Evolutionary conservation across 1,284 basidiomycete species (phyloP).

Genomic region (Sphagnurus paluster): DNA sequence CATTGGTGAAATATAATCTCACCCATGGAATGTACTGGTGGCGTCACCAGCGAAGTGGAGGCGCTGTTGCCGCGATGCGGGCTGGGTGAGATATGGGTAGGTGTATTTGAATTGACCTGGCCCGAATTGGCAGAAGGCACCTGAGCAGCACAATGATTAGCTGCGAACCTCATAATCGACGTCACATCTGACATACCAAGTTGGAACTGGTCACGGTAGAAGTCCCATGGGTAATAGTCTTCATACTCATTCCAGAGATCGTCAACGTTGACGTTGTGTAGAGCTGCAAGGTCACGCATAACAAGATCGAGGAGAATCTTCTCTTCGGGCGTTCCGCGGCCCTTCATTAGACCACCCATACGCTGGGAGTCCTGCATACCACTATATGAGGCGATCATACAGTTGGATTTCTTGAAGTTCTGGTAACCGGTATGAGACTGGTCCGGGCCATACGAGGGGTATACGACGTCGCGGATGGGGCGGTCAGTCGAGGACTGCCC

Average conservation of each 20-base stretch:
- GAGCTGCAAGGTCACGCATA: slow-evolving; percentile 21
- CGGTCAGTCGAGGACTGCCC: slow-evolving; percentile 30
- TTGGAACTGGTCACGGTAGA: slow-evolving; percentile 16
- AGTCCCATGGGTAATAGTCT: slow-evolving; percentile 22
- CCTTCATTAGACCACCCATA: slow-evolving; percentile 22
- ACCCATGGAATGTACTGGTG: slow-evolving; percentile 19
- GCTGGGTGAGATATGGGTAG: slow-evolving; percentile 17
- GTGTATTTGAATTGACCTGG: slow-evolving; percentile 19
- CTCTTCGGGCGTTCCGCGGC: slow-evolving; percentile 18
- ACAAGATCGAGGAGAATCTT: slow-evolving; percentile 18
- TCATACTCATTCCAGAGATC: slow-evolving; percentile 15
- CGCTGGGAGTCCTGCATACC: slow-evolving; percentile 22
- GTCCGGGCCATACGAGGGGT: slow-evolving; percentile 27
- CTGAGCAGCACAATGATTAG: slow-evolving; percentile 2
- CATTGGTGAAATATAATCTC: slow-evolving; percentile 1
- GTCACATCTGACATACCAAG: slow-evolving; percentile 13
- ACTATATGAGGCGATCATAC: slow-evolving; percentile 21
- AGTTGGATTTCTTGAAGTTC: slow-evolving; percentile 12
- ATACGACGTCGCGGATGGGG: slow-evolving; percentile 30
- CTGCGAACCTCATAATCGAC: not conserved
- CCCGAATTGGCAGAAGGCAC: slow-evolving; percentile 20
- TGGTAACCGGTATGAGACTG: slow-evolving; percentile 3
- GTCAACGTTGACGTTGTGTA: slow-evolving; percentile 17
- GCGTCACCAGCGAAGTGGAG: slow-evolving; percentile 23
- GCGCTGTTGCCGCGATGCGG: slow-evolving; percentile 13